Conservation (phyloP, 305 asterid species). For the Fraxinus ornus region DNA sequence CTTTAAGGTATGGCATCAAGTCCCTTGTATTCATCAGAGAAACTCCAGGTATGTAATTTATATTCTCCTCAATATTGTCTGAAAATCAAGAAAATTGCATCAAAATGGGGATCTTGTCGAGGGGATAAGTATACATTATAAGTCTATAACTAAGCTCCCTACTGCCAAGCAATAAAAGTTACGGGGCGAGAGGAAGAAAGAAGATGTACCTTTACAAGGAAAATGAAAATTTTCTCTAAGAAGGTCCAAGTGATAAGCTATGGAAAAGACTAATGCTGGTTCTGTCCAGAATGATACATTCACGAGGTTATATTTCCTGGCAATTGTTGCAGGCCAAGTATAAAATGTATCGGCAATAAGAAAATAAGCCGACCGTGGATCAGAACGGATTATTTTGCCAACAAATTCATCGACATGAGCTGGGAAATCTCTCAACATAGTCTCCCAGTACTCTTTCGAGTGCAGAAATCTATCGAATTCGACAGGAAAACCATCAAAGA, state of each 20-base stretch:
- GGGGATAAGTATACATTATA: neutral
- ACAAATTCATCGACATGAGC: conserved; percentile 47
- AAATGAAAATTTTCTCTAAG: conserved; percentile 45
- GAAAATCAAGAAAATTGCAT: neutral
- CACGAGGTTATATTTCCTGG: conserved; percentile 41
- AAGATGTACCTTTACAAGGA: conserved; percentile 32
- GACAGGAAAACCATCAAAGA: conserved; percentile 43
- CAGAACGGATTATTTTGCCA: conserved; percentile 28
- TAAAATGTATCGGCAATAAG: conserved; percentile 49
- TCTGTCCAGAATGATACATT: conserved; percentile 57
- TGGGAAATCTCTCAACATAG: conserved; percentile 40
- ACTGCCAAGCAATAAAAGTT: neutral
- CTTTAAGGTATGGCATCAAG: conserved; percentile 41
- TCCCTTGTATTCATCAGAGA: conserved; percentile 37
- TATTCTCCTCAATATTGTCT: conserved; percentile 37
- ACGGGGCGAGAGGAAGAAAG: conserved; percentile 21
- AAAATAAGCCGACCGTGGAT: conserved; percentile 30
- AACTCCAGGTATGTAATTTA: conserved; percentile 50
- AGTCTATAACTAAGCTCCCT: neutral
- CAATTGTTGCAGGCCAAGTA: conserved; percentile 39
- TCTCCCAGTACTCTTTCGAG: conserved; percentile 35
- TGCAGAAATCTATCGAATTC: conserved; percentile 37
- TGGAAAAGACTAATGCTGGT: conserved; percentile 47
- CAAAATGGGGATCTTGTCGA: neutral
- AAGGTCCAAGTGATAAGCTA: conserved; percentile 42